phyloP scores from a whole-genome alignment of 2,329 filamentous ascomycete species.

The Penicillium sp. region DNA sequence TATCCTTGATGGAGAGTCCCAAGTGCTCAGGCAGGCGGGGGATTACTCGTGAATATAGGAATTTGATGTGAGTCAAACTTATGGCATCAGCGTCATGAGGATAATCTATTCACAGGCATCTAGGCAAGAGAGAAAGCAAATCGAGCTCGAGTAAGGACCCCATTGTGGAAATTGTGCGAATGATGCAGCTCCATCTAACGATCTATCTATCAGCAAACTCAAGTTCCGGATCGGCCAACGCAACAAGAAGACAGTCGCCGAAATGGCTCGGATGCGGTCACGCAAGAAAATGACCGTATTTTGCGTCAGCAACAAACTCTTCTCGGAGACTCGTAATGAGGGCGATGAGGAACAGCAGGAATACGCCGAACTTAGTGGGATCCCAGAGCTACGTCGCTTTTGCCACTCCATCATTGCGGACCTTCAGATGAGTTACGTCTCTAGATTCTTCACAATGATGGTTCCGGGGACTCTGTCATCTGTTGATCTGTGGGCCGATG shows the following conservation, averaged over 20 bases:
- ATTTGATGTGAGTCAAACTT: background rate
- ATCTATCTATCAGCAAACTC: slow-evolving; percentile 1
- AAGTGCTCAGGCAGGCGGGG: background rate
- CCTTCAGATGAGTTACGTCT: slow-evolving; percentile 15
- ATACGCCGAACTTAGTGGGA: slow-evolving; percentile 24
- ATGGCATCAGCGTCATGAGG: background rate
- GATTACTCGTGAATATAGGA: background rate
- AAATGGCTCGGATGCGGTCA: background rate
- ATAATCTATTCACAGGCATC: background rate
- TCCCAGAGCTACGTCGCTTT: slow-evolving; percentile 23
- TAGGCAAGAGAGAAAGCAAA: background rate
- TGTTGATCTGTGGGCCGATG: slow-evolving; percentile 19
- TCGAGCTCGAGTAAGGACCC: background rate
- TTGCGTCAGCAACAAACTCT: slow-evolving; percentile 26
- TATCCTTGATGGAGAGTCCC: background rate
- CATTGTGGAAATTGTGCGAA: background rate
- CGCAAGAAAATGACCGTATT: slow-evolving; percentile 12
- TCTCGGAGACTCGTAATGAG: slow-evolving; percentile 9
- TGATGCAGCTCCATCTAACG: background rate
- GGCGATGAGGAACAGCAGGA: background rate
- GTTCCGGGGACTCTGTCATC: slow-evolving; percentile 22
- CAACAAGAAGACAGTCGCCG: background rate
- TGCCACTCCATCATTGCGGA: slow-evolving; percentile 26
- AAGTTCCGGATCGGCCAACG: background rate
- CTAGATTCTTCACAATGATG: slow-evolving; percentile 13